A percentile compares a stretch with the other conserved stretches of the same genome.
Evolutionary conservation across 306 rosid species (phyloP).

Genomic region (Gynostemma pentaphyllum): DNA sequence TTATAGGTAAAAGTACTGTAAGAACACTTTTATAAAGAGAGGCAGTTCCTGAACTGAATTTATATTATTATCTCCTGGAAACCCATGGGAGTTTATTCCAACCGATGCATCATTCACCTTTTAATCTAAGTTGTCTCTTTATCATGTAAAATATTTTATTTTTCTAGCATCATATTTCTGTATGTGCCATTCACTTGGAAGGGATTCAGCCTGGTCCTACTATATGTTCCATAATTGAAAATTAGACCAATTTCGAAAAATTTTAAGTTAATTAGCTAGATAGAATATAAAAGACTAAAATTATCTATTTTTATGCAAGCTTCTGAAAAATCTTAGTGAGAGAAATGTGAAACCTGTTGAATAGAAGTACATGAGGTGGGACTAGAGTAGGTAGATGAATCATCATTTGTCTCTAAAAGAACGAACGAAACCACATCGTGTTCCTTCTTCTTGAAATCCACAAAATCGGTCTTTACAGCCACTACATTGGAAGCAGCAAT

Average conservation of each 20-base stretch:
- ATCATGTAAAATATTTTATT: not conserved
- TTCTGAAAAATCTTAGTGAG: not conserved
- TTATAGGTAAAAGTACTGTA: not conserved
- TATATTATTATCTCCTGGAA: too few species aligned
- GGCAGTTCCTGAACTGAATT: too few species aligned
- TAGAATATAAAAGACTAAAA: not conserved
- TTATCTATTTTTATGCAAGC: not conserved
- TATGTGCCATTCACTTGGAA: not conserved
- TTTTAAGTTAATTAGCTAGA: not conserved
- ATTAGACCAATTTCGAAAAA: not conserved
- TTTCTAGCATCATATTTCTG: not conserved
- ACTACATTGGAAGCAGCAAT: not conserved
- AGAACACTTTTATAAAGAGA: not conserved
- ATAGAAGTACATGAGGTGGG: slow-evolving; percentile 20
- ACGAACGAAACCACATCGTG: slow-evolving; percentile 17
- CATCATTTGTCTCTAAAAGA: slow-evolving; percentile 9
- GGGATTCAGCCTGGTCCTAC: not conserved
- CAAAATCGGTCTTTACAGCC: slow-evolving; percentile 14
- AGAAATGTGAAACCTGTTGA: slow-evolving; percentile 38
- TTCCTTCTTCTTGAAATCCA: slow-evolving; percentile 8
- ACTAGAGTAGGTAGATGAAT: slow-evolving; percentile 18
- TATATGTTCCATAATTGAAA: not conserved
- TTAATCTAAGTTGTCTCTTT: too few species aligned
- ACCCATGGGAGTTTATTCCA: too few species aligned
- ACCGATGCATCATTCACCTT: too few species aligned